Percentiles rank a stretch among this genome's conserved stretches.
Conservation (phyloP, 2,329 filamentous ascomycete genomes). For the Cladosporium sp. region DNA sequence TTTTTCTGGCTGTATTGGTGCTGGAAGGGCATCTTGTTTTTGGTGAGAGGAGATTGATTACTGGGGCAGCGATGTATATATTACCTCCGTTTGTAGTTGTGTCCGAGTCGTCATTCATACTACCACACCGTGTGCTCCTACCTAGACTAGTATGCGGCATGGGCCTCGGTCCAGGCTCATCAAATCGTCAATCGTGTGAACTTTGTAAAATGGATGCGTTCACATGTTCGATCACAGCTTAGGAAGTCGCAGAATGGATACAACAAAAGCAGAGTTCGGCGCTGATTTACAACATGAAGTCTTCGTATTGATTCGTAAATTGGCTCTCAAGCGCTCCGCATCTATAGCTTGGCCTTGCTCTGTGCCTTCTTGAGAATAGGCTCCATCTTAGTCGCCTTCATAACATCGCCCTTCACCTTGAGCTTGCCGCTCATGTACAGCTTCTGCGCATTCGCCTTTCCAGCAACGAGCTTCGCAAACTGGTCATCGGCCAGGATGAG, state of each 20-base stretch:
- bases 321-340: neutral
- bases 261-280: neutral
- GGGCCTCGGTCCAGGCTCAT: neutral
- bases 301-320: neutral
- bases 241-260: neutral
- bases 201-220: neutral
- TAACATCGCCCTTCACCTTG: conserved; percentile 96
- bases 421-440: conserved; percentile 98
- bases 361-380: conserved; percentile 87
- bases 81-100: neutral
- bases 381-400: conserved; percentile 98
- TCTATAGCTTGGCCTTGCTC: conserved; percentile 78
- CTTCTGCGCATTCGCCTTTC: conserved; percentile 91
- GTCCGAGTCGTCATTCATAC: neutral
- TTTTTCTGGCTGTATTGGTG: conserved; percentile 1
- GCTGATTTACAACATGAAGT: neutral
- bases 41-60: neutral
- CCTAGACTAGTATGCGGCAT: neutral
- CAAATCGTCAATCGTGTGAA: too few relatives aligned
- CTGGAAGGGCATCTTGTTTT: neutral
- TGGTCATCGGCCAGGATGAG: conserved; percentile 80
- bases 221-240: neutral
- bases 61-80: neutral
- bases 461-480: conserved; percentile 77
- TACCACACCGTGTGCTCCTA: neutral